A percentile compares a stretch with the other conserved stretches of the same genome.
Evolutionary conservation across 306 rosid species (phyloP).

Genomic region (Vigna angularis): DNA sequence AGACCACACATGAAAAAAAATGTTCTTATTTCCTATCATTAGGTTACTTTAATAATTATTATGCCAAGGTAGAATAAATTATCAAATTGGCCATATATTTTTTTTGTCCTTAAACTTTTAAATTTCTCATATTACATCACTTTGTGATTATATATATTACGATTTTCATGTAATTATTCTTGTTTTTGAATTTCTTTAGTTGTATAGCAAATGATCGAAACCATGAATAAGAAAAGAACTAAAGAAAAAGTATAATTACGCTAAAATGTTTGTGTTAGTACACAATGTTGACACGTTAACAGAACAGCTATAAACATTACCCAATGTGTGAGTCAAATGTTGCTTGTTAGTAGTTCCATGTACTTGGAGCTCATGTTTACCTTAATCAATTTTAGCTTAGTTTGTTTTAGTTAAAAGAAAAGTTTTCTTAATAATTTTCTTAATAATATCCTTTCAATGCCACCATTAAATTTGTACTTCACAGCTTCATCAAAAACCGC

Average conservation of each 20-base stretch:
- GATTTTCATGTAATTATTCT: neutral
- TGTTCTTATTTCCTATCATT: neutral
- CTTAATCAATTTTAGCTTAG: neutral
- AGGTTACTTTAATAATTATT: neutral
- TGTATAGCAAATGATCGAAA: neutral
- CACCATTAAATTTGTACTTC: neutral
- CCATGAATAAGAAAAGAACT: neutral
- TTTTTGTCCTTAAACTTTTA: neutral
- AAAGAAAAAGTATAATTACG: neutral
- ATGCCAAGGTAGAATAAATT: neutral
- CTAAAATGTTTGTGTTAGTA: constrained; percentile 9
- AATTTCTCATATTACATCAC: neutral
- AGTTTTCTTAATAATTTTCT: no score
- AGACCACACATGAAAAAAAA: neutral
- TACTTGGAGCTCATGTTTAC: neutral
- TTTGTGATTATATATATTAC: neutral
- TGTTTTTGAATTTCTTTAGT: neutral
- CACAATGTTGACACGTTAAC: constrained; percentile 17
- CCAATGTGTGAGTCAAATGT: neutral
- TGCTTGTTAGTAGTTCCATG: neutral
- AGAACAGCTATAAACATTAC: neutral
- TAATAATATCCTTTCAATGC: neutral
- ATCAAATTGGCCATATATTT: neutral
- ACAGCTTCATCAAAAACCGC: neutral
- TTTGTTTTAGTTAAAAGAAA: neutral